phyloP scores from a whole-genome alignment of 208 protist species.

The Leishmania arabica region DNA sequence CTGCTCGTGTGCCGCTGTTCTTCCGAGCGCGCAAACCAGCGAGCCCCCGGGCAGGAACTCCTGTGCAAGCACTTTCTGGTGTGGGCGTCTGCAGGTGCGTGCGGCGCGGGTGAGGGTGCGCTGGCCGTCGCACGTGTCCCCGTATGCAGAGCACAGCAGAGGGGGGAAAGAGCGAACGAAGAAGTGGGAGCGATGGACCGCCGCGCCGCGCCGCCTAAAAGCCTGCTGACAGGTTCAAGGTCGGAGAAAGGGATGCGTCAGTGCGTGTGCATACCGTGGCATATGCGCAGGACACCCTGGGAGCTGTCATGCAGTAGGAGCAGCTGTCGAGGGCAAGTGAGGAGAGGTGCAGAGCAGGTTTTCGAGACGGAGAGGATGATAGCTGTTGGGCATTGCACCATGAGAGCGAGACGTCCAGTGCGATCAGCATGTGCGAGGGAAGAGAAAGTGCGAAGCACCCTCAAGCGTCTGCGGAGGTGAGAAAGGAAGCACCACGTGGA shows the following conservation, averaged over 20 bases:
- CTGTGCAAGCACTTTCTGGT: background rate
- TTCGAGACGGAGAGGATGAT: background rate
- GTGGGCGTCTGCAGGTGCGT: background rate
- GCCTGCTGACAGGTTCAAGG: background rate
- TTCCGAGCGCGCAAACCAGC: background rate
- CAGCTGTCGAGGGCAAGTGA: background rate
- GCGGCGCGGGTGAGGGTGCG: background rate
- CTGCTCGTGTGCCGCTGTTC: background rate
- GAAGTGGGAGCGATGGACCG: background rate
- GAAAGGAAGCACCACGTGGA: background rate
- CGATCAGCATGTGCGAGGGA: background rate
- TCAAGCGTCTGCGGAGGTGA: background rate
- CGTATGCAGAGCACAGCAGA: background rate
- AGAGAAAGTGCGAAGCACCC: background rate
- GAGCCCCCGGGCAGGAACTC: background rate
- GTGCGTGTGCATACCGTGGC: background rate
- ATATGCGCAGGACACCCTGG: background rate
- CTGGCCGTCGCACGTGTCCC: background rate
- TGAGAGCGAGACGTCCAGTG: background rate
- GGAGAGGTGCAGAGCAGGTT: background rate
- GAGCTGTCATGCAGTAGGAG: background rate
- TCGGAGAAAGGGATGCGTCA: background rate
- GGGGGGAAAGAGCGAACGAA: background rate
- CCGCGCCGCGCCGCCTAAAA: background rate
- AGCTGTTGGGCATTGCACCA: background rate